These are phyloP conservation scores for Dryas integrifolia DNA, from an alignment of 331 rosid genomes.

Conservation along the genomic window DNA sequence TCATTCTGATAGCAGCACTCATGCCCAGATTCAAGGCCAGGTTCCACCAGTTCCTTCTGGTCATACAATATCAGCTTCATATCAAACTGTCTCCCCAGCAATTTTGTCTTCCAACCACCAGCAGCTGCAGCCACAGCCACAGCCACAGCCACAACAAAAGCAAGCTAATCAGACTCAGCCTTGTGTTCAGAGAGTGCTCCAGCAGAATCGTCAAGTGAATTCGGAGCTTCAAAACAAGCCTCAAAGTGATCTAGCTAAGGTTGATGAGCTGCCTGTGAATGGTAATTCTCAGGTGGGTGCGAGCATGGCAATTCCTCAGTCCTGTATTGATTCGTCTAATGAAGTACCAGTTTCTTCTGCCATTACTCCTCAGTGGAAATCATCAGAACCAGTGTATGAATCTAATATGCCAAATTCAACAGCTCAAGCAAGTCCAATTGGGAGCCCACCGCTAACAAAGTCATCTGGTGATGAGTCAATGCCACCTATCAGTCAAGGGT, in stretches of 20 bases:
- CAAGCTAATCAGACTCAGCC: conserved; percentile 65
- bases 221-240: conserved; percentile 55
- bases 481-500: conserved; percentile 50
- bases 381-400: conserved; percentile 60
- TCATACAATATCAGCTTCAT: conserved; percentile 49
- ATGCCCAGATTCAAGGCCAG: conserved; percentile 61
- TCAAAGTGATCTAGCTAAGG: conserved; percentile 57
- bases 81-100: conserved; percentile 41
- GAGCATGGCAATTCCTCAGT: conserved; percentile 46
- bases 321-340: conserved; percentile 48
- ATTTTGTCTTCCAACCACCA: conserved; percentile 54
- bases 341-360: conserved; percentile 45
- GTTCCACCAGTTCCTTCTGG: conserved; percentile 51
- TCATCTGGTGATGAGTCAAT: conserved; percentile 52
- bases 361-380: conserved; percentile 66
- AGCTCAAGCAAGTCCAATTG: conserved; percentile 49
- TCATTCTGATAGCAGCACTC: conserved; percentile 59
- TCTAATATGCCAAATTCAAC: conserved; percentile 50
- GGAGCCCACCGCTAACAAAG: conserved; percentile 49
- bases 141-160: conserved; percentile 51
- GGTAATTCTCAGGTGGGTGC: conserved; percentile 47
- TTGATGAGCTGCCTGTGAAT: conserved; percentile 58
- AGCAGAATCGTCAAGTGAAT: conserved; percentile 54
- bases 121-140: conserved; percentile 48
- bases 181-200: conserved; percentile 57